These are phyloP conservation scores for Ailanthus altissimus DNA, from an alignment of 345 rosid species.

Conservation along the genomic window DNA sequence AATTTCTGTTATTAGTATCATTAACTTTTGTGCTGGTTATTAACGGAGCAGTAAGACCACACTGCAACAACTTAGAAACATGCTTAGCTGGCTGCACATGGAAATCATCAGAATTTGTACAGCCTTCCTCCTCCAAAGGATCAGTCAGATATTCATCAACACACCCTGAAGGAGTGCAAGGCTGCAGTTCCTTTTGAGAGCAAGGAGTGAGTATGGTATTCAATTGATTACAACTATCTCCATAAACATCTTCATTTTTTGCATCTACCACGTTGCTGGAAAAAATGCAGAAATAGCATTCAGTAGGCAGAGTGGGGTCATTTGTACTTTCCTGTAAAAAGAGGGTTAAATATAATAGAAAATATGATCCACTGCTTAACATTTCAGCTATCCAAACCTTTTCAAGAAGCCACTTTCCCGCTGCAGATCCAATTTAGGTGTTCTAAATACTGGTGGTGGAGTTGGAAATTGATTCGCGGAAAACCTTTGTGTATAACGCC, in stretches of 20 bases:
- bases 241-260: slow-evolving; percentile 18
- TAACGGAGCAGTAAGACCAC: slow-evolving; percentile 1
- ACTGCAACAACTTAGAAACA: background rate
- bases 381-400: slow-evolving; percentile 27
- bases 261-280: slow-evolving; percentile 27
- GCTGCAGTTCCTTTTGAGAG: slow-evolving; percentile 18
- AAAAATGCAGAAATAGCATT: slow-evolving; percentile 14
- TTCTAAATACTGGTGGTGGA: slow-evolving; percentile 31
- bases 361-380: background rate
- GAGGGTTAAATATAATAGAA: background rate
- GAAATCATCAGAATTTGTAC: slow-evolving; percentile 1
- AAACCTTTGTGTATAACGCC: slow-evolving; percentile 18
- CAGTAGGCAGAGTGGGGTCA: background rate
- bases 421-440: slow-evolving; percentile 32
- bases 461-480: slow-evolving; percentile 24
- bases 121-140: slow-evolving; percentile 22
- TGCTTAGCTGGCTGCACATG: background rate
- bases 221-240: background rate
- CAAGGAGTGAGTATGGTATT: slow-evolving; percentile 8
- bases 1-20: slow-evolving; percentile 13
- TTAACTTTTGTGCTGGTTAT: background rate
- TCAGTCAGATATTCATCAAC: slow-evolving; percentile 31
- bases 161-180: slow-evolving; percentile 22
- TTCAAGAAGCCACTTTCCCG: slow-evolving; percentile 13
- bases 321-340: background rate